Evolutionary conservation across 1,139 yeast species (phyloP), one percentile per base, ranked within the genome.

Genomic region (Taiozyma onychis): DNA sequence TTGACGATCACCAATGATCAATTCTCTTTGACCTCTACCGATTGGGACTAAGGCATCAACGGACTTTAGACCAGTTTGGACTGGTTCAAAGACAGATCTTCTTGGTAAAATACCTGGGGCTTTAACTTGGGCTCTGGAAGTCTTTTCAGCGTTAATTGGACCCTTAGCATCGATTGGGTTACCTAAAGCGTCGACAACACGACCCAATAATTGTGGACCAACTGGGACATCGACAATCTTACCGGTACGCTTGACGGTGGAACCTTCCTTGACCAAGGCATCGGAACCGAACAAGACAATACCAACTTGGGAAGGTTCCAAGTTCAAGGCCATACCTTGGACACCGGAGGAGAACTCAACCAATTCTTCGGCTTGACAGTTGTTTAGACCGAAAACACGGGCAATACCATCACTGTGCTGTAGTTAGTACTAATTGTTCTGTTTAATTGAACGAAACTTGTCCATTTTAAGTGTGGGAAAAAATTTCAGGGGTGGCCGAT

Each of bases 61-160:
- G 59, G 98, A 86, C 84, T 95, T 93, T 72, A 93, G 88, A 85
- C 99, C 99, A 69, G 99, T 91, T 82, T 93, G 99, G 88, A 93
- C 93, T 74, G 99, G 99, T 82, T 93, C 99, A 81, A 75, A 84
- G 66, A 93, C 99, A 58, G 98, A 90, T 70, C 86, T 88, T 85
- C 99, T 91, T 81, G 99, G 99, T 76, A 95, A 85, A 71, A 95
- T 95, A 84, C 99, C 99, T 76, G 99, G 99, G 65, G 99, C 99
- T 84, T 93, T 93, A 67, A 91, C 88, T 83, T 93, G 97, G 67
- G 98, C 98, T 83, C 96, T 88, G 69, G 95, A 79, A 69, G 85
- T 78, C 68, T 85, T 81, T 69, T 82, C 83, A 68, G 95, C 80
- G 71, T 88, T 85, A 70, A 93, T 82, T 75, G 99, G 99, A 62